phyloP scores from a whole-genome alignment of 768 basidiomycete genomes.

The Russula griseocarnosa region DNA sequence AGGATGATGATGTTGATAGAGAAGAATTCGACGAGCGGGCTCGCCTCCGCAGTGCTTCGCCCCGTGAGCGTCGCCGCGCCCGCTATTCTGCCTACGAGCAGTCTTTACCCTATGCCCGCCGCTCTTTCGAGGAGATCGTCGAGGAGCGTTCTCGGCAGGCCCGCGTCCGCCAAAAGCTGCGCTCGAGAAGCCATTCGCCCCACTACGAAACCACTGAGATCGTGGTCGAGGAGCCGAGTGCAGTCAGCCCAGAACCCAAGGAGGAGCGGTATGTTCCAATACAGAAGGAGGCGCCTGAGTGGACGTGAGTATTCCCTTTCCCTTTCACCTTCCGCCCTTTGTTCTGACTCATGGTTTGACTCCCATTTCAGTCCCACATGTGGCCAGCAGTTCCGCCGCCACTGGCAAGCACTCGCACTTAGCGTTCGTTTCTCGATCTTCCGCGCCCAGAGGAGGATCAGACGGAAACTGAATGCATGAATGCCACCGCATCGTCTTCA shows the following conservation, averaged over 20 bases:
- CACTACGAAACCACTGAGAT: slow-evolving; percentile 3
- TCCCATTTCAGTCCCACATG: slow-evolving; percentile 49
- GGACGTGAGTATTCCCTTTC: slow-evolving; percentile 24
- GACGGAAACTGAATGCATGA: slow-evolving; percentile 30
- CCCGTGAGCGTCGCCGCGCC: slow-evolving; percentile 28
- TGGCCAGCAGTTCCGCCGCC: slow-evolving; percentile 47
- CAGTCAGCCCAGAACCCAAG: slow-evolving; percentile 5
- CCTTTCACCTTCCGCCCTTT: not conserved
- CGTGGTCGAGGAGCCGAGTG: slow-evolving; percentile 2
- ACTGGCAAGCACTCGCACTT: slow-evolving; percentile 59
- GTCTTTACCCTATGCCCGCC: slow-evolving; percentile 21
- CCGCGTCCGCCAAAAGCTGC: slow-evolving; percentile 23
- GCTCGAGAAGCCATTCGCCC: slow-evolving; percentile 23
- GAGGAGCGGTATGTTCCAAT: slow-evolving; percentile 18
- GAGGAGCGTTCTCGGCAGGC: slow-evolving; percentile 8
- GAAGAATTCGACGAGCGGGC: slow-evolving; percentile 19
- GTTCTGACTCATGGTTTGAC: not conserved
- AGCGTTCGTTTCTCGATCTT: slow-evolving; percentile 57
- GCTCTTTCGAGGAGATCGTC: slow-evolving; percentile 22
- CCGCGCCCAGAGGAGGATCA: slow-evolving; percentile 43
- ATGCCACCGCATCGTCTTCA: not conserved
- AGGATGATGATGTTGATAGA: slow-evolving; percentile 30
- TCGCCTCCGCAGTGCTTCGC: slow-evolving; percentile 18
- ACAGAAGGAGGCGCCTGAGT: slow-evolving; percentile 17
- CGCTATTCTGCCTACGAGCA: slow-evolving; percentile 24